Base-by-base conservation (phyloP, 352 stramenopile genomes). In the Globisporangium paddicum region DNA sequence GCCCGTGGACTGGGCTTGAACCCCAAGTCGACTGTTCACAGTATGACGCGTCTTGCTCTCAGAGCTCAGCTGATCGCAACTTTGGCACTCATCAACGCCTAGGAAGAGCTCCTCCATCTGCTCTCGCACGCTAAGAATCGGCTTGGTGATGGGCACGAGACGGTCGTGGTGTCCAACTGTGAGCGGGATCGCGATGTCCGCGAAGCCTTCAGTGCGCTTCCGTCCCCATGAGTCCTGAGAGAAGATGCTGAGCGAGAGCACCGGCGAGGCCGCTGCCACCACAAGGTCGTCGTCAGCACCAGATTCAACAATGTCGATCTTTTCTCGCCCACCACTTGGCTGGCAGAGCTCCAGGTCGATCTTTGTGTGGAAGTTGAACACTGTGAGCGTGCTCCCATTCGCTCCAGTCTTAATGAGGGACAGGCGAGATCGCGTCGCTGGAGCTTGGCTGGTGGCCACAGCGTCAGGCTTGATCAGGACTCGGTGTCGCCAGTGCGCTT, bases 21-120 rank as follows among this genome's bases (percentile, higher is more conserved):
- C 19, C 32, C 79, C 68, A 45, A 77, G 52, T 32, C 68, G 55
- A 23, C 55, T 72, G 35, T 64, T 70, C 30, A 68, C 53, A 37
- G 21, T 42, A 21, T 64, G 51, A 4, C 45, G 49, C 25, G 58
- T 64, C 21, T 50, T 64, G 58, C 16, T 28, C 5, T 16, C 23
- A 3, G 50, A 13, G 13, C 41, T 49, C 3, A 64, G 45, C 26
- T 60, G 49, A 2, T 11, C 8, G 23, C 5, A 10, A 11, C 47
- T 42, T 16, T 62, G 32, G 42, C 35, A 66, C 38, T 79, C 69
- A 7, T 75, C 65, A 5, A 64, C 51, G 1, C 82, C 82, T 3
- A 91, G 60, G 46, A 88, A 89, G 18, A 87, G 72, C 34, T 88
- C 79, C 55, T 89, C 79, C 37, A 89, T 67, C 28, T 81, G 67